phyloP scores from a whole-genome alignment of 345 rosid genomes.

The Gossypium rotundifolium region DNA sequence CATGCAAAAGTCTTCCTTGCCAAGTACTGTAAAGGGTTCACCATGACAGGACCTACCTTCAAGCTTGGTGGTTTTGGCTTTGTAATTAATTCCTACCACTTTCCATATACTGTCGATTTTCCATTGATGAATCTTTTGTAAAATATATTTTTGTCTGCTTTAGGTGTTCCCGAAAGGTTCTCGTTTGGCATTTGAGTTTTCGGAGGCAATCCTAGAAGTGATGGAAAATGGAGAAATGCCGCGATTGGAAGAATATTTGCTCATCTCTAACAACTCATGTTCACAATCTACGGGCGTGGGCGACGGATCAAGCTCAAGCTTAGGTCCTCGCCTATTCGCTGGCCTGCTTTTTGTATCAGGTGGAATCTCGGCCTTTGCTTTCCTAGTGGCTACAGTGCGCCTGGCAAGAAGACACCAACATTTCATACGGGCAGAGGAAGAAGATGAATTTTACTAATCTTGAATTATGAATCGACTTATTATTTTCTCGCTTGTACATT shows the following conservation, averaged over 20 bases:
- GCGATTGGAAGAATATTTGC: slow-evolving; percentile 7
- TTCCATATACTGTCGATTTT: background rate
- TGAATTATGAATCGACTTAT: no score
- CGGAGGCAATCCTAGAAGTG: slow-evolving; percentile 20
- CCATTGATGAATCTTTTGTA: background rate
- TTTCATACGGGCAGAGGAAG: background rate
- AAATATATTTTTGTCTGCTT: background rate
- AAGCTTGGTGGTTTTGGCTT: slow-evolving; percentile 30
- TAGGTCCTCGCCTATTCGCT: slow-evolving; percentile 14
- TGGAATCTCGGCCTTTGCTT: slow-evolving; percentile 7
- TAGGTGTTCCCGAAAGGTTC: slow-evolving; percentile 29
- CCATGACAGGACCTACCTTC: slow-evolving; percentile 12
- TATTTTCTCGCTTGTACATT: no score
- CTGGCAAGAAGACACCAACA: background rate
- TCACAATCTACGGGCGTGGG: background rate
- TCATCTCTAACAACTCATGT: slow-evolving; percentile 15
- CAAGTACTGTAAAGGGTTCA: slow-evolving; percentile 24
- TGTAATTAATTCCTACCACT: slow-evolving; percentile 9
- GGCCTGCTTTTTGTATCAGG: slow-evolving; percentile 22
- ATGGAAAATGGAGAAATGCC: slow-evolving; percentile 22
- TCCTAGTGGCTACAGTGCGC: background rate
- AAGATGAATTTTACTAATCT: no score
- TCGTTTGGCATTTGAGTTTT: slow-evolving; percentile 20
- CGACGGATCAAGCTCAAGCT: background rate
- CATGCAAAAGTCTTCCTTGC: slow-evolving; percentile 27